Conservation (phyloP, 2,329 filamentous ascomycete genomes). For the Fusarium sterilihyphosum region DNA sequence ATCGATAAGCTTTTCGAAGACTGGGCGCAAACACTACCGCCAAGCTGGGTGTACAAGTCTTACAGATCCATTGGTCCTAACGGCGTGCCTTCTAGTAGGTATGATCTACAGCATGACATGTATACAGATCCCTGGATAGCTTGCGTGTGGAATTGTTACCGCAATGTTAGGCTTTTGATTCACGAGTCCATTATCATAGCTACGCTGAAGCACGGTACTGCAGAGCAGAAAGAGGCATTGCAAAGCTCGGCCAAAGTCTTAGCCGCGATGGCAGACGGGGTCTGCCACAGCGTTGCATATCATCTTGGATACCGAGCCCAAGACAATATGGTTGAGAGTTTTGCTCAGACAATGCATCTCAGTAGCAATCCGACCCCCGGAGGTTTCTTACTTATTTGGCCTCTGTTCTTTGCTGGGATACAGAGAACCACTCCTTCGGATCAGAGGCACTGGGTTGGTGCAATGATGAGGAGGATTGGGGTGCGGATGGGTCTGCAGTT, state of each 20-base stretch:
- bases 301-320: constrained; percentile 18
- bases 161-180: constrained; percentile 26
- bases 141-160: constrained; percentile 36
- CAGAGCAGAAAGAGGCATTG: neutral
- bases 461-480: constrained; percentile 23
- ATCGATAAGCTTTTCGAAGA: constrained; percentile 16
- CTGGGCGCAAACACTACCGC: constrained; percentile 2
- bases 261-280: constrained; percentile 14
- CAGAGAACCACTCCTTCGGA: constrained; percentile 16
- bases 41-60: constrained; percentile 22
- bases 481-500: constrained; percentile 32
- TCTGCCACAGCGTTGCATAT: constrained; percentile 35
- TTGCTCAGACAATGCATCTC: neutral
- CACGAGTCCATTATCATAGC: constrained; percentile 34
- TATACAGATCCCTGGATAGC: constrained; percentile 35
- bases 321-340: rapidly evolving
- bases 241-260: constrained; percentile 19
- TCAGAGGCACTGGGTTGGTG: constrained; percentile 27
- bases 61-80: constrained; percentile 11
- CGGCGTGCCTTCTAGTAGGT: constrained; percentile 1
- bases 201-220: constrained; percentile 18
- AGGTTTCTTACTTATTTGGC: constrained; percentile 31
- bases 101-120: constrained; percentile 18
- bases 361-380: constrained; percentile 8
- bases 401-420: constrained; percentile 29